Percentiles rank a stretch among this genome's conserved stretches.
These are phyloP conservation scores for Pisolithus orientalis DNA, from an alignment of 768 basidiomycete species.

Conservation along the genomic window DNA sequence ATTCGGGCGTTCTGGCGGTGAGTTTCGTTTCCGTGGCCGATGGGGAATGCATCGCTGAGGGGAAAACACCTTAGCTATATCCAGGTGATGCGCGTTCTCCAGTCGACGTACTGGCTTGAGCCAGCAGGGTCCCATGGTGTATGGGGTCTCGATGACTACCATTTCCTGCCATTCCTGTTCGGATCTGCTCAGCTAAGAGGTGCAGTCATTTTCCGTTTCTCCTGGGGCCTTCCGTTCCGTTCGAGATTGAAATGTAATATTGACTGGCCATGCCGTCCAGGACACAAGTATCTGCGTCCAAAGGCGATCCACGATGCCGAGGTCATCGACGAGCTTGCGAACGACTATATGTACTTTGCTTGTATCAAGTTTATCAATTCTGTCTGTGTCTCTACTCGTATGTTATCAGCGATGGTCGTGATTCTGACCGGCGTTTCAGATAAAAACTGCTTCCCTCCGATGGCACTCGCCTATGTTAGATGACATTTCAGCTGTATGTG, in stretches of 20 bases:
- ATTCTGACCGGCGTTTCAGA: conserved; percentile 37
- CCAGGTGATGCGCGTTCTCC: conserved; percentile 75
- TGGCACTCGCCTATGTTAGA: conserved; percentile 99
- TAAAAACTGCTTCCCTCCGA: conserved; percentile 89
- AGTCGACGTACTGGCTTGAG: conserved; percentile 95
- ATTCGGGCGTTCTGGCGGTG: conserved; percentile 86
- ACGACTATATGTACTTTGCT: conserved; percentile 94
- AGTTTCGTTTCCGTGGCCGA: conserved; percentile 4
- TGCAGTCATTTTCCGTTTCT: conserved; percentile 11
- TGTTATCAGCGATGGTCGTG: not conserved
- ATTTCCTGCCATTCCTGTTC: conserved; percentile 88
- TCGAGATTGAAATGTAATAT: not conserved
- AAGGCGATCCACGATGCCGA: conserved; percentile 91
- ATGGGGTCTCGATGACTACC: conserved; percentile 96
- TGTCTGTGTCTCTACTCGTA: conserved; percentile 35
- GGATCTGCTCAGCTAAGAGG: conserved; percentile 77
- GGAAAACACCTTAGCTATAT: conserved; percentile 47
- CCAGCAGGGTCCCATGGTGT: conserved; percentile 99
- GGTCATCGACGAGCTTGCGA: conserved; percentile 85
- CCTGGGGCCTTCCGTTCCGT: not conserved
- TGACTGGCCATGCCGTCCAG: conserved; percentile 27
- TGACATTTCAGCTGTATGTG: conserved; percentile 79
- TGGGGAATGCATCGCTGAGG: not conserved
- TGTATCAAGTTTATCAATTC: conserved; percentile 96
- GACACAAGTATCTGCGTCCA: conserved; percentile 85